Evolutionary conservation across 768 basidiomycete species (phyloP), one percentile per base, ranked within the genome.

Genomic region (Boletus bicolor): DNA sequence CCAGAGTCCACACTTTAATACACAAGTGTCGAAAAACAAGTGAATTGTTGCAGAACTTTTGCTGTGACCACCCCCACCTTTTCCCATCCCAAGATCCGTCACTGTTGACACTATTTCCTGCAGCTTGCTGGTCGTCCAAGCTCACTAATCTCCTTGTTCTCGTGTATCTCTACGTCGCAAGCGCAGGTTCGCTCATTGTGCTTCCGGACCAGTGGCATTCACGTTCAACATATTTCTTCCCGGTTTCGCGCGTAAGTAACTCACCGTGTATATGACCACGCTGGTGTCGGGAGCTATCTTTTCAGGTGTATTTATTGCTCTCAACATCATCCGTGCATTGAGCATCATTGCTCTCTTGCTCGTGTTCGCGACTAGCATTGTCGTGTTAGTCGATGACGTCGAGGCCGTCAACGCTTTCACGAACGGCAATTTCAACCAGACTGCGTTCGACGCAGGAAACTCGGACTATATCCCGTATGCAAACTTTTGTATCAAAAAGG

Each of bases 401-500:
- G 77, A 86, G 61, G 89, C 80, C 2, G 87, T 93, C 60, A 91
- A 91, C 66, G 71, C 70, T 46, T 89, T 88, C 68, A 65, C 71
- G 35, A 69, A 74, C 14, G 77, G 69, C 4, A 51, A 68, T 62
- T 77, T 68, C 69, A 73, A 65, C 41, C 56, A 51, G 45, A 75
- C 60, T 55, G 77, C 73, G 64, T 75, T 70, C 67, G 14, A 71
- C 59, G 28, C 69, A 76, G 64, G 72, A 67, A 80, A 91, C 58
- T 87, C 87, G 62, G 88, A 92, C 59, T 95, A 94, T 70, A 86
- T 93, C 64, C 84, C 86, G 84, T 91, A 68, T 56, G 83, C n/a
- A 8, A 37, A 30, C n/a, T 11, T 4, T 0, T 46, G 14, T 44
- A 14, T 10, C 56, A 17, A 50, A 24, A 24, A 11, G 34, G 28